Conservation (phyloP, 2,329 filamentous ascomycete genomes). For the Fusarium beomiforme region DNA sequence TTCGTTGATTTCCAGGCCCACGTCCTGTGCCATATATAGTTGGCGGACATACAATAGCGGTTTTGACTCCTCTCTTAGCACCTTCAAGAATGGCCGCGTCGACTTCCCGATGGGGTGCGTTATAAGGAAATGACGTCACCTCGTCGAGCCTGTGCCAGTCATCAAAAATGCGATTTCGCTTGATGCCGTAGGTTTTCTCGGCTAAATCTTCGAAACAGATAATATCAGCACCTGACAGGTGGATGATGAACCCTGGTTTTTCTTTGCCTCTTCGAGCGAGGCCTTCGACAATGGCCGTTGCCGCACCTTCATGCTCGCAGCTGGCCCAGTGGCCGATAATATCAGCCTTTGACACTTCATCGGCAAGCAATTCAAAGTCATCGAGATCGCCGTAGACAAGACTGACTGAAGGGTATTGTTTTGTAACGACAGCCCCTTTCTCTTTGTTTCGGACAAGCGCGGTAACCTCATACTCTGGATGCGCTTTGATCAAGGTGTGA, state of each 20-base stretch:
- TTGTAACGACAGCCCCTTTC: not conserved
- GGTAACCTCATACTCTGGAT: not conserved
- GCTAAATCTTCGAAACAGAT: not conserved
- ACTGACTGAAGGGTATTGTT: not conserved
- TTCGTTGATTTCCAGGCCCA: not conserved
- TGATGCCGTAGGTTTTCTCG: not conserved
- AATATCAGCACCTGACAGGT: not conserved
- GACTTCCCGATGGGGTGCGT: not conserved
- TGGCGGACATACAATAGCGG: not conserved
- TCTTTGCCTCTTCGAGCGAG: not conserved
- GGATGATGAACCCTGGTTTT: not conserved
- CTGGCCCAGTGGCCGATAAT: not conserved
- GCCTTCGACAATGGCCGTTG: not conserved
- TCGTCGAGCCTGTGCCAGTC: not conserved
- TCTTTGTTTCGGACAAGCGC: not conserved
- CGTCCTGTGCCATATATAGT: not conserved
- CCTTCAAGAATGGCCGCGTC: not conserved
- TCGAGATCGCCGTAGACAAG: not conserved
- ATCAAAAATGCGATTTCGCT: not conserved
- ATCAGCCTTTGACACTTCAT: not conserved
- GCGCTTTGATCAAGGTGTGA: not conserved
- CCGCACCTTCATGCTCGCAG: not conserved
- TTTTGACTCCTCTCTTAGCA: not conserved
- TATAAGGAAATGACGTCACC: not conserved
- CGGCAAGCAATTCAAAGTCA: not conserved